Percentiles rank a stretch among this genome's conserved stretches.
Conservation (phyloP, 495 filamentous ascomycete genomes). For the Cercophora sp. region DNA sequence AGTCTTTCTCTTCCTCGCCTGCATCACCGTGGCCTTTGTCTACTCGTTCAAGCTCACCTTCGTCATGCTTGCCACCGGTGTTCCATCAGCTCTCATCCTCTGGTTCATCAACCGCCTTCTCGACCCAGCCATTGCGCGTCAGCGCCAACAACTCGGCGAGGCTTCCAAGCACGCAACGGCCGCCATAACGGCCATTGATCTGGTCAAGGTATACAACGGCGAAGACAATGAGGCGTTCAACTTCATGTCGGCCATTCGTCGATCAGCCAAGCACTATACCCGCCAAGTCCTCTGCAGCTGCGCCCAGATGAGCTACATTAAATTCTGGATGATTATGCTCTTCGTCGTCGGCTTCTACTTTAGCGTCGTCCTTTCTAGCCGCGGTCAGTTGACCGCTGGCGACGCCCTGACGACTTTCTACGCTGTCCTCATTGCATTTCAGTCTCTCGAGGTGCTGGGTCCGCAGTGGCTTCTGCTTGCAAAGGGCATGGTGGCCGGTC, state of each 20-base stretch:
- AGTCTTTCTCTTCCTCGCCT: slow-evolving; percentile 54
- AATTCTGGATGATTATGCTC: slow-evolving; percentile 70
- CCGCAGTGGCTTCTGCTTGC: slow-evolving; percentile 71
- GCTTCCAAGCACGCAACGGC: slow-evolving; percentile 71
- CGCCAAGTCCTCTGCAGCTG: slow-evolving; percentile 64
- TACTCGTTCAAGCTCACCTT: slow-evolving; percentile 82
- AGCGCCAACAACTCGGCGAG: slow-evolving; percentile 62
- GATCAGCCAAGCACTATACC: slow-evolving; percentile 61
- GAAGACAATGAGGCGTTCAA: slow-evolving; percentile 63
- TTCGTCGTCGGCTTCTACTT: slow-evolving; percentile 95
- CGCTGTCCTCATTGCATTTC: slow-evolving; percentile 69
- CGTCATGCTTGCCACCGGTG: slow-evolving; percentile 72
- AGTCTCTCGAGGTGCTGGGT: slow-evolving; percentile 66
- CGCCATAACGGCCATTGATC: slow-evolving; percentile 70
- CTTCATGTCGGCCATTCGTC: slow-evolving; percentile 55
- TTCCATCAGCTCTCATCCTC: slow-evolving; percentile 60
- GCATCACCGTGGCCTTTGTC: slow-evolving; percentile 67
- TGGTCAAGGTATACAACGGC: slow-evolving; percentile 84
- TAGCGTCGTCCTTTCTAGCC: slow-evolving; percentile 61
- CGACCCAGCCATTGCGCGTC: slow-evolving; percentile 60
- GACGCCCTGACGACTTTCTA: slow-evolving; percentile 82
- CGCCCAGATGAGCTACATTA: slow-evolving; percentile 65
- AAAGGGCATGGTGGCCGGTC: slow-evolving; percentile 74
- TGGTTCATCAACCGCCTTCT: slow-evolving; percentile 56
- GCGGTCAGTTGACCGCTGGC: slow-evolving; percentile 51